phyloP scores from a whole-genome alignment of 331 rosid species.

The Cydonia oblonga region DNA sequence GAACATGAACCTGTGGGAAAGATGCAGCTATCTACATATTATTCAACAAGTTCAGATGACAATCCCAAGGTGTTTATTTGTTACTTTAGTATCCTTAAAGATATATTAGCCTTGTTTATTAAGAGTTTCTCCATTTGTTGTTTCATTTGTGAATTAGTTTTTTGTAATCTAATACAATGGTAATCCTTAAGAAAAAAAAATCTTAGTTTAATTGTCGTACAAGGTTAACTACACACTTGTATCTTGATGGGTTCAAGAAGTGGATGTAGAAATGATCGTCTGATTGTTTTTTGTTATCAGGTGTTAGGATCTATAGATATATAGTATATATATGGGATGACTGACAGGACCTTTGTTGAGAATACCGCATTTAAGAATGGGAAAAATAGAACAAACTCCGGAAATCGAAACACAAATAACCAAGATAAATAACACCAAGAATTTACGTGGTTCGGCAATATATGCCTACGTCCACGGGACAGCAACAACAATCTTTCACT shows the following conservation, averaged over 20 bases:
- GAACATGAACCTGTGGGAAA: constrained; percentile 85
- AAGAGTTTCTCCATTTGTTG: not conserved
- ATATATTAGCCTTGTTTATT: not conserved
- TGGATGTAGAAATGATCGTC: not conserved
- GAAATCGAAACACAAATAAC: too few species aligned
- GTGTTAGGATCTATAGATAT: not conserved
- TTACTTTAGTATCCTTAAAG: not conserved
- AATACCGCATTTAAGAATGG: too few species aligned
- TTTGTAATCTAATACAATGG: not conserved
- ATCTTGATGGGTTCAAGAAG: not conserved
- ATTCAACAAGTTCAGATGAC: constrained; percentile 74
- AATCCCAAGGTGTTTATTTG: constrained; percentile 55
- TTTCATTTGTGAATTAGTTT: not conserved
- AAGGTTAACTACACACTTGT: not conserved
- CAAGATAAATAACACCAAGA: too few species aligned
- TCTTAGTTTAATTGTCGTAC: not conserved
- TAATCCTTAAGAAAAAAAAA: not conserved
- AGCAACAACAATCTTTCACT: too few species aligned
- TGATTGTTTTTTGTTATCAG: not conserved
- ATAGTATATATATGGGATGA: not conserved
- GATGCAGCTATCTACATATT: constrained; percentile 57
- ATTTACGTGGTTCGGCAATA: too few species aligned
- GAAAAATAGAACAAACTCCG: too few species aligned
- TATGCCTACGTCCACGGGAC: too few species aligned
- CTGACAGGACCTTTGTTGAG: too few species aligned